These are phyloP conservation scores for Alternaria triticina DNA, from an alignment of 2,329 filamentous ascomycete species.

Conservation along the genomic window DNA sequence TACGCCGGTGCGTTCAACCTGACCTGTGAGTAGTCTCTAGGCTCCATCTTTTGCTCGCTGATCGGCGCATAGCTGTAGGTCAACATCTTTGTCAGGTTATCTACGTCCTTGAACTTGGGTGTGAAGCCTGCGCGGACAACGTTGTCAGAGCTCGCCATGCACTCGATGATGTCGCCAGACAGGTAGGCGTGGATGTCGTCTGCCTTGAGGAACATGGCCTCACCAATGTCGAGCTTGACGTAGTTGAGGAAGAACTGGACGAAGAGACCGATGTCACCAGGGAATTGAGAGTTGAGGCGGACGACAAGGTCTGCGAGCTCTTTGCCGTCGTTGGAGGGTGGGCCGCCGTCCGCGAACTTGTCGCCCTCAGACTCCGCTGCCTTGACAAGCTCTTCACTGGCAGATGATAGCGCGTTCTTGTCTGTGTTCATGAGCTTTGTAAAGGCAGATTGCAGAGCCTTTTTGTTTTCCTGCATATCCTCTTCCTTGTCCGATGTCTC, in stretches of 20 bases:
- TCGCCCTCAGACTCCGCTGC: slow-evolving; percentile 71
- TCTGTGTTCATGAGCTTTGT: slow-evolving; percentile 80
- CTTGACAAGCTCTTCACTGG: slow-evolving; percentile 72
- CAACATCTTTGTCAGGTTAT: slow-evolving; percentile 85
- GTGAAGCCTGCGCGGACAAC: slow-evolving; percentile 97
- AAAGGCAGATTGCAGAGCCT: slow-evolving; percentile 77
- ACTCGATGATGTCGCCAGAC: slow-evolving; percentile 94
- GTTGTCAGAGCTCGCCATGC: slow-evolving; percentile 99
- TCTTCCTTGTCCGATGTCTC: slow-evolving; percentile 55
- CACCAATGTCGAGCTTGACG: slow-evolving; percentile 83
- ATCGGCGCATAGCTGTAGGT: slow-evolving; percentile 97
- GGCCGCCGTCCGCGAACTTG: slow-evolving; percentile 77
- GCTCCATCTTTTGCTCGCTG: slow-evolving; percentile 90
- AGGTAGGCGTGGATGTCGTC: slow-evolving; percentile 98
- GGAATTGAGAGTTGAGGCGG: slow-evolving; percentile 83
- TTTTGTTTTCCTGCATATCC: slow-evolving; percentile 69
- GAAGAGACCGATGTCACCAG: slow-evolving; percentile 86
- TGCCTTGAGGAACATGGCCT: slow-evolving; percentile 94
- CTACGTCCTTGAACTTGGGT: slow-evolving; percentile 96
- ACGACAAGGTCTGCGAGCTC: slow-evolving; percentile 78
- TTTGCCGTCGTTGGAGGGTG: slow-evolving; percentile 69
- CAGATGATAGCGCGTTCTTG: slow-evolving; percentile 67
- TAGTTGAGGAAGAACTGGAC: slow-evolving; percentile 98
- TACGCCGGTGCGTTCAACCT: slow-evolving; percentile 84
- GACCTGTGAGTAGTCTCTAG: slow-evolving; percentile 83